Evolutionary conservation across 139 green algal genomes (phyloP).

Genomic region (Trebouxia sp.): DNA sequence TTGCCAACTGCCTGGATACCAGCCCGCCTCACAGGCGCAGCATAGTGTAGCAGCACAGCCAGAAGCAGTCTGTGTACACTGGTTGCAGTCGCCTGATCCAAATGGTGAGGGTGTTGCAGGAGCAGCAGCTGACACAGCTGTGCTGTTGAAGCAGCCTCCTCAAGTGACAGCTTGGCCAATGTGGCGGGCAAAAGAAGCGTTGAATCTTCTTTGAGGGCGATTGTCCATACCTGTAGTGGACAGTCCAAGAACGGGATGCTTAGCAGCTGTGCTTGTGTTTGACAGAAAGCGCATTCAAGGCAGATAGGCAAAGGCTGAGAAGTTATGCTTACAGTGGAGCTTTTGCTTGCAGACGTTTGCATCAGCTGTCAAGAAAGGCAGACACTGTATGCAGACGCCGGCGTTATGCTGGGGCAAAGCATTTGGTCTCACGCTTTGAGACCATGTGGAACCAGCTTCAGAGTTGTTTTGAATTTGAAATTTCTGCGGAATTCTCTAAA

Average conservation of each 20-base stretch:
- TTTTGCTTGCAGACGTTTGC: too few relatives aligned
- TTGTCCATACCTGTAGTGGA: slow-evolving; percentile 41
- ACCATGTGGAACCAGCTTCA: too few relatives aligned
- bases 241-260: background rate
- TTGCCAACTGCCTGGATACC: background rate
- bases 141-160: slow-evolving; percentile 42
- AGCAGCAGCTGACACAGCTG: slow-evolving; percentile 40
- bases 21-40: background rate
- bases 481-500: too few relatives aligned
- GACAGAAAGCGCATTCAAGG: too few relatives aligned
- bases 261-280: too few relatives aligned
- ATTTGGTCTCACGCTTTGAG: too few relatives aligned
- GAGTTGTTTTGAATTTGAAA: too few relatives aligned
- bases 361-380: too few relatives aligned
- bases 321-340: too few relatives aligned
- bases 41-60: slow-evolving; percentile 3
- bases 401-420: too few relatives aligned
- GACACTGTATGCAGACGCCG: too few relatives aligned
- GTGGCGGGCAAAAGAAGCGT: slow-evolving; percentile 54
- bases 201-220: slow-evolving; percentile 42
- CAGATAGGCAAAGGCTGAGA: too few relatives aligned
- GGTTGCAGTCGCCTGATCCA: background rate
- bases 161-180: slow-evolving; percentile 54
- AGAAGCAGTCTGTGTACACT: background rate
- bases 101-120: slow-evolving; percentile 26